Conservation (phyloP, 2,329 filamentous ascomycete genomes). For the Penicillium carneum region DNA sequence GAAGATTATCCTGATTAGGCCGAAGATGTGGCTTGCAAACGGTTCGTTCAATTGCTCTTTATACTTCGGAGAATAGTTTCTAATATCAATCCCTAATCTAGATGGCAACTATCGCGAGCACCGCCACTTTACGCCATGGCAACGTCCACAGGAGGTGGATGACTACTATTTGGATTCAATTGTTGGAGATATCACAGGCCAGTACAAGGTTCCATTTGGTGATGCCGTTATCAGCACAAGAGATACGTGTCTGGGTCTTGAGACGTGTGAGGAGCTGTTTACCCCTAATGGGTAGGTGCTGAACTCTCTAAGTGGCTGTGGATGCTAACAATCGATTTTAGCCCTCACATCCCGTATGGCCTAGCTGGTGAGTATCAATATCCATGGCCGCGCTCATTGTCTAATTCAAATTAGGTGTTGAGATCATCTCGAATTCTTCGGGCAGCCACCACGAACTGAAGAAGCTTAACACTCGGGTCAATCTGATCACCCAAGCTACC, state of each 20-base stretch:
- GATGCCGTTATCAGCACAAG: conserved; percentile 69
- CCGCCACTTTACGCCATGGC: conserved; percentile 71
- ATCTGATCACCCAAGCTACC: conserved; percentile 72
- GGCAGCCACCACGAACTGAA: conserved; percentile 72
- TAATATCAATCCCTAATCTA: conserved; percentile 14
- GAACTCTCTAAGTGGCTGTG: not conserved
- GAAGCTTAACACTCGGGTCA: conserved; percentile 70
- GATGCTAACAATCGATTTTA: not conserved
- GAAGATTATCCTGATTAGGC: conserved; percentile 74
- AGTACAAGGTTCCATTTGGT: conserved; percentile 68
- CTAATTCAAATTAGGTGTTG: conserved; percentile 56
- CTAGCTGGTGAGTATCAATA: conserved; percentile 55
- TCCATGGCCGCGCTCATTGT: not conserved
- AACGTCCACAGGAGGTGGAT: conserved; percentile 63
- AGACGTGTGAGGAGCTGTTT: conserved; percentile 75
- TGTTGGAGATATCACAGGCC: conserved; percentile 64
- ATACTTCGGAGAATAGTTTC: not conserved
- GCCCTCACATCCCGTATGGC: conserved; percentile 56
- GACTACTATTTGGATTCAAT: conserved; percentile 69
- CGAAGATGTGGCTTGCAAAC: conserved; percentile 74
- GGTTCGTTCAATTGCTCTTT: conserved; percentile 39
- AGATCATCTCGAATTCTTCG: conserved; percentile 74
- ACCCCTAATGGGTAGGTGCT: conserved; percentile 56
- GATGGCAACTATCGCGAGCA: conserved; percentile 71
- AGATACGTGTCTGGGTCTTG: conserved; percentile 69